Evolutionary conservation across 2,329 filamentous ascomycete species (phyloP).

Genomic region (Fusarium metavorans): DNA sequence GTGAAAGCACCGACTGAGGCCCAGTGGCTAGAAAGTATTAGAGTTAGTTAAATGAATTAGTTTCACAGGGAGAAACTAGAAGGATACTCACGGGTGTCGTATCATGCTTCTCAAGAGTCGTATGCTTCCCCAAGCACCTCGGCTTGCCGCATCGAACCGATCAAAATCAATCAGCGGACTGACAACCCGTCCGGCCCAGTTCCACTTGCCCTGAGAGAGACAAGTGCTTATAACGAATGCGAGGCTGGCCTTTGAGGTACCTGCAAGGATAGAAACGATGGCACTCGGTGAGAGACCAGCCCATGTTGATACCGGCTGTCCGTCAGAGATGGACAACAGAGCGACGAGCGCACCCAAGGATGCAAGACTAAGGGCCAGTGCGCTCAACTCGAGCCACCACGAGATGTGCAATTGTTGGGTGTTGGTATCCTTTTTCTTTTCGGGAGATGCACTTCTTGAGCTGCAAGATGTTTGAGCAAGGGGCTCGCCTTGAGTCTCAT

Average conservation of each 20-base stretch:
- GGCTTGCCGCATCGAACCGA: constrained; percentile 25
- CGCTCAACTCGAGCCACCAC: neutral
- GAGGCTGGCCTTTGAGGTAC: constrained; percentile 2
- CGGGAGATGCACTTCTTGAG: neutral
- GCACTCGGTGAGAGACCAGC: neutral
- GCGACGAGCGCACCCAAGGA: neutral
- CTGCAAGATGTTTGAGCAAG: neutral
- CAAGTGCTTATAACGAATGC: constrained; percentile 16
- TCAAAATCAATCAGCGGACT: constrained; percentile 24
- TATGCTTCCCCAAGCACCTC: constrained; percentile 13
- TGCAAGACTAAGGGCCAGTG: neutral
- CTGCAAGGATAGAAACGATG: constrained; percentile 18
- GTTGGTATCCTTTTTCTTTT: neutral
- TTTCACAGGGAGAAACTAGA: neutral
- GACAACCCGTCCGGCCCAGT: constrained; percentile 5
- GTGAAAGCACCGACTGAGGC: neutral
- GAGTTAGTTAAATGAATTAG: neutral
- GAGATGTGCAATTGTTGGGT: neutral
- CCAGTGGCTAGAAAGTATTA: constrained; percentile 3
- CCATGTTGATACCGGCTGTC: neutral
- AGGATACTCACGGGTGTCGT: constrained; percentile 6
- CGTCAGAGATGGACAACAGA: neutral
- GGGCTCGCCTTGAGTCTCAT: neutral
- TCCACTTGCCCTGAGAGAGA: constrained; percentile 30
- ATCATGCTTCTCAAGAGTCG: neutral